Percentiles rank a stretch among this genome's conserved stretches.
Evolutionary conservation across 2,329 filamentous ascomycete species (phyloP).

Genomic region (Fusarium mexicanum): DNA sequence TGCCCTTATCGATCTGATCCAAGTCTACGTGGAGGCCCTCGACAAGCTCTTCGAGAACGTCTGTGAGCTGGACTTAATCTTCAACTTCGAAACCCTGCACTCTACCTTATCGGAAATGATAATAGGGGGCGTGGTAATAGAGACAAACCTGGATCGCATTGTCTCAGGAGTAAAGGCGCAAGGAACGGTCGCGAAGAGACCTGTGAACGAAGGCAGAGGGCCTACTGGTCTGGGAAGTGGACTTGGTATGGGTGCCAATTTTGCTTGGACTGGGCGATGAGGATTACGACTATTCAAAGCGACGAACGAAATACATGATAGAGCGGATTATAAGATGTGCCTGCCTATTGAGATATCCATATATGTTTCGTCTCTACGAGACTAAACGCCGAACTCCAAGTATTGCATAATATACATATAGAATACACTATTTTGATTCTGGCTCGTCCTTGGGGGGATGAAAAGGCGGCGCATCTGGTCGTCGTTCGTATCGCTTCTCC

Average conservation of each 20-base stretch:
- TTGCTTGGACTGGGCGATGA: constrained; percentile 62
- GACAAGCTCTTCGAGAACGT: constrained; percentile 98
- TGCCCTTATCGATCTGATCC: constrained; percentile 93
- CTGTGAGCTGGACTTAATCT: constrained; percentile 97
- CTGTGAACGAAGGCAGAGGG: constrained; percentile 73
- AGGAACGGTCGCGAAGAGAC: constrained; percentile 80
- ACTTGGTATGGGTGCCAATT: constrained; percentile 66
- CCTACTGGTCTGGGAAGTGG: constrained; percentile 57
- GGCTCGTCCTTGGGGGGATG: constrained; percentile 38
- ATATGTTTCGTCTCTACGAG: constrained; percentile 34
- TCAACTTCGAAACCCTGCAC: constrained; percentile 98
- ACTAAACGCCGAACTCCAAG: constrained; percentile 46
- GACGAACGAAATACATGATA: constrained; percentile 3
- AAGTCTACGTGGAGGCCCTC: constrained; percentile 96
- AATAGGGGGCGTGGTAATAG: constrained; percentile 91
- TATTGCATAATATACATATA: constrained; percentile 41
- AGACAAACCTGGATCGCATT: constrained; percentile 89
- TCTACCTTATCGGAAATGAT: constrained; percentile 93
- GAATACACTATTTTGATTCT: constrained; percentile 42
- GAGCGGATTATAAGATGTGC: constrained; percentile 32
- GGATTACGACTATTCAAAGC: constrained; percentile 10
- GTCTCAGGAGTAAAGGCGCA: constrained; percentile 84
- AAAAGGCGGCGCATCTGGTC: constrained; percentile 50
- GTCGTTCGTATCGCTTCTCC: constrained; percentile 55
- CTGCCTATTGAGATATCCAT: constrained; percentile 38